Percentiles rank a stretch among this genome's conserved stretches.
Evolutionary conservation across 2,329 filamentous ascomycete species (phyloP).

Genomic region (Penicillium sp.): DNA sequence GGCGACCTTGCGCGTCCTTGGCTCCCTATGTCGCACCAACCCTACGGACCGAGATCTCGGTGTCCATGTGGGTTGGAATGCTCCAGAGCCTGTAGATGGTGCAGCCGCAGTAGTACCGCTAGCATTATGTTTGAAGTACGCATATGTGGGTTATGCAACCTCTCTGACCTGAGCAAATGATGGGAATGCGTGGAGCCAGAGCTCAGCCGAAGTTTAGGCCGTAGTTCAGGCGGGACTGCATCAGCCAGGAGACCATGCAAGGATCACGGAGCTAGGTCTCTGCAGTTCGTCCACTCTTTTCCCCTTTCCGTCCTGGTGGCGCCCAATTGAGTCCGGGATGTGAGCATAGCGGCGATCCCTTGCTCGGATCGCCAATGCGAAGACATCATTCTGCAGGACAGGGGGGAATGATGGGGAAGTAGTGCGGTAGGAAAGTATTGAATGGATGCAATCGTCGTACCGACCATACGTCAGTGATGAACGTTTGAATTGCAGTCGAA

Average conservation of each 20-base stretch:
- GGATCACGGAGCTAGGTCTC: conserved; percentile 12
- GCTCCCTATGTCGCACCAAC: not conserved
- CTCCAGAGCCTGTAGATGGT: not conserved
- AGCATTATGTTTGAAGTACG: not conserved
- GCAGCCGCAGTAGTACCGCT: not conserved
- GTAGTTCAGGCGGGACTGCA: not conserved
- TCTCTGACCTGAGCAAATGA: not conserved
- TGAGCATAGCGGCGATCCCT: not conserved
- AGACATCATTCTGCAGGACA: not conserved
- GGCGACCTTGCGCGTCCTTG: conserved; percentile 17
- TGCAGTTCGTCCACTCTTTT: not conserved
- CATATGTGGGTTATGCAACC: not conserved
- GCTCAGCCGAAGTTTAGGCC: conserved; percentile 7
- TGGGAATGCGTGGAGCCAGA: conserved; percentile 1
- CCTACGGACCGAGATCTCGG: not conserved
- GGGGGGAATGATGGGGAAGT: not conserved
- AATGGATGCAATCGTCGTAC: not conserved
- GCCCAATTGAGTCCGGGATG: not conserved
- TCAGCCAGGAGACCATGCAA: conserved; percentile 14
- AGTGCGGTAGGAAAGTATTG: too few species aligned
- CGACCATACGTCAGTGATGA: not conserved
- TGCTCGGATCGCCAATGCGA: not conserved
- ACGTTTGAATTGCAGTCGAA: not conserved
- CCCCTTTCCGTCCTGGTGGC: not conserved
- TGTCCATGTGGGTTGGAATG: conserved; percentile 3